Evolutionary conservation across 768 basidiomycete species (phyloP), one percentile per base, ranked within the genome.

Genomic region (Kwoniella newhampshirensis): DNA sequence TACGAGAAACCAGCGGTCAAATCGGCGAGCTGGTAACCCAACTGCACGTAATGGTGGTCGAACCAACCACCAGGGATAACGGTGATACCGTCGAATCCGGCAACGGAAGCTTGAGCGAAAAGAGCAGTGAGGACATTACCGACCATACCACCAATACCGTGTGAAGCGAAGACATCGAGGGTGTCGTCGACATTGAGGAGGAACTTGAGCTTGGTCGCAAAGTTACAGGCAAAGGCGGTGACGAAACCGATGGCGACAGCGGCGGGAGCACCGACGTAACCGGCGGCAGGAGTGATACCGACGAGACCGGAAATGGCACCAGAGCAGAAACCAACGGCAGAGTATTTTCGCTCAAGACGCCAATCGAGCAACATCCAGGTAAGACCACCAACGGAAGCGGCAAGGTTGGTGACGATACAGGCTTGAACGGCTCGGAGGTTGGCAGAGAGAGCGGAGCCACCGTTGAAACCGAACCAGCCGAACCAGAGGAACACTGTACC

Each of bases 321-420:
- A 1, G 84, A 89, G 77, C 92, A 94, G 76, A 96, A 87, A 27
- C 90, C 89, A 64, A 94, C 89, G 83, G 91, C 91, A 28, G 83
- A 88, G 81, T 84, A 91, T 75, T 89, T 88, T 51, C 84, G 80
- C 74, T 90, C 88, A 54, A 87, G 79, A 30, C 89, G 80, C 73
- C 82, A 91, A 78, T 91, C 89, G 54, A 88, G 80, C 30, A 75
- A 46, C 68, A 75, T 88, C 89, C 91, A 92, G 32, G 87, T 84
- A 59, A 89, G 81, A 18, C 88, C 91, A 28, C 84, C 89, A 60
- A 88, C 71, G 2, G 78, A 85, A 2, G 89, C 87, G 35, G 88
- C 87, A 13, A 91, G 78, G 86, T 91, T 91, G 37, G 89, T 87
- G 77, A 92, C 92, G 85, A 90, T 87, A 53, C 87, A 82, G 17